Base-by-base conservation (phyloP, 139 green algal species). In the Chlorella sp. region DNA sequence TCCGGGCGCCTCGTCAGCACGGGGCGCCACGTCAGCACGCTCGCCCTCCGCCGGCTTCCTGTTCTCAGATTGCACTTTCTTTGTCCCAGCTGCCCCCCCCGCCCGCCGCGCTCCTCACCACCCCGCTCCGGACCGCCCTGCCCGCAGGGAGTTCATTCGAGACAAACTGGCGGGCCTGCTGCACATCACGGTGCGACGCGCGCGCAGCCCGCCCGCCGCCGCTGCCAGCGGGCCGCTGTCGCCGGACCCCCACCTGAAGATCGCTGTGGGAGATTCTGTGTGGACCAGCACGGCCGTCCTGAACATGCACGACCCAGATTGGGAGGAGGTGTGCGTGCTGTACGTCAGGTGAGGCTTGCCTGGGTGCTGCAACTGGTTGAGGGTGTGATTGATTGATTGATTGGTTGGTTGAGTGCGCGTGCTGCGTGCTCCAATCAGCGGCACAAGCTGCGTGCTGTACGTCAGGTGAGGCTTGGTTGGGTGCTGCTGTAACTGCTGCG, bases 141-240 rank as follows among this genome's bases (percentile, higher is more conserved):
- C 30, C 34, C 89, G 77, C 40, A 88, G 82, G 40, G 69, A 85
- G 28, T 93, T 90, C 32, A 32, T 93, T 22, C 32, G 76, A 14
- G 36, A 57, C 18, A 85, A 80, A 69, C 85, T 89, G 79, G 81
- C 69, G 39, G 90, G 90, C n/a, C 40, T 93, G 36, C 48, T 91
- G 28, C 57, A 83, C 2, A 37, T 93, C n/a, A 77, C 57, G 0
- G 37, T 93, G 21, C n/a, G 19, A 5, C 36, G 71, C 14, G 90
- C 86, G 15, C 57, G 22, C 5, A 76, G 57, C 60, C 71, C 88
- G 34, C 76, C 84, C 26, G 36, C 86, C 18, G 64, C 85, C 14
- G 85, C 91, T n/a, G 37, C 53, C 32, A 15, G 42, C 14, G 30
- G 37, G 0, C 3, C 3, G 7, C n/a, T 83, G 0, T 48, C 48